phyloP scores from a whole-genome alignment of 331 rosid species.

The Quercus lobata region DNA sequence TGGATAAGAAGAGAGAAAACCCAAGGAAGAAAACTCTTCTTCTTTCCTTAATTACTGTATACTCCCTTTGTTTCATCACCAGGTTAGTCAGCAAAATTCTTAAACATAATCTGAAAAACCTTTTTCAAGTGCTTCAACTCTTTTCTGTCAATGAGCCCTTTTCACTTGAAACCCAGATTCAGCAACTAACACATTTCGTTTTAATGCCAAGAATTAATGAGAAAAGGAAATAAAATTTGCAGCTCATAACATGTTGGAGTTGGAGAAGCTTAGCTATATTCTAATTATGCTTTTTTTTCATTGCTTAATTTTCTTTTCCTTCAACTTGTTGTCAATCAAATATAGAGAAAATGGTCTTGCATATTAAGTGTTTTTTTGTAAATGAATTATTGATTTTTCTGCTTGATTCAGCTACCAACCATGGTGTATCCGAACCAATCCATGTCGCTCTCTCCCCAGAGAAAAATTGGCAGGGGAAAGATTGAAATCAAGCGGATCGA shows the following conservation, averaged over 20 bases:
- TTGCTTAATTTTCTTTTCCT: neutral
- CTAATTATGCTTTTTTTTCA: neutral
- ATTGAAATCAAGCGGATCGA: constrained; percentile 97
- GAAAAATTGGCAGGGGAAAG: constrained; percentile 95
- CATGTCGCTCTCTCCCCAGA: constrained; percentile 54
- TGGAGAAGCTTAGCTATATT: neutral
- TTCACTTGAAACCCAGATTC: constrained; percentile 36
- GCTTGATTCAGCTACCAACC: constrained; percentile 37
- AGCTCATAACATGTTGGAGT: constrained; percentile 11
- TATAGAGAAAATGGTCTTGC: constrained; percentile 8
- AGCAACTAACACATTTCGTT: constrained; percentile 18
- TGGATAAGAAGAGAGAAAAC: constrained; percentile 30
- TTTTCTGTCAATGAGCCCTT: constrained; percentile 37
- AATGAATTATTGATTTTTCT: constrained; percentile 8
- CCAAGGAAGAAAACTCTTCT: constrained; percentile 46
- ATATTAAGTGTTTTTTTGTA: neutral
- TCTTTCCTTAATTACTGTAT: constrained; percentile 42
- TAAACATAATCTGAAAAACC: constrained; percentile 32
- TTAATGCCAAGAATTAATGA: constrained; percentile 2
- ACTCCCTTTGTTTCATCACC: constrained; percentile 43
- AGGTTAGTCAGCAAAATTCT: constrained; percentile 57
- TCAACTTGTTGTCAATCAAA: constrained; percentile 11
- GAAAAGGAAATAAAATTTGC: constrained; percentile 10
- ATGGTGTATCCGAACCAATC: constrained; percentile 60
- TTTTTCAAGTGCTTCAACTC: constrained; percentile 43